Percentiles rank a stretch among this genome's conserved stretches.
Evolutionary conservation across 495 filamentous ascomycete species (phyloP).

Genomic region (Aspergillus taichungensis): DNA sequence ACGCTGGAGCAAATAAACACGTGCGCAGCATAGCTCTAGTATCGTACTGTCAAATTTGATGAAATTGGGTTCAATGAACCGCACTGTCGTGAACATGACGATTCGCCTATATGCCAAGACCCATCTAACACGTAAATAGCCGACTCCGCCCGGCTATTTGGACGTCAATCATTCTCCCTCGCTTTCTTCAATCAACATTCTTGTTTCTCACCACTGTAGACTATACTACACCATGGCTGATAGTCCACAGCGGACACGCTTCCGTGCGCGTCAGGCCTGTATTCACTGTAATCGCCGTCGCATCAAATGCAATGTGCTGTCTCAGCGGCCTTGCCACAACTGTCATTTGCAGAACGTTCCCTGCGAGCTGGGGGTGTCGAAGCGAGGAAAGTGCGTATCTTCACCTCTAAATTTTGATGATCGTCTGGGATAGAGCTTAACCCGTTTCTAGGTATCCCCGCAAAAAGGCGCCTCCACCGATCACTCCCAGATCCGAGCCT

Average conservation of each 20-base stretch:
- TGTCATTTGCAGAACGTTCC: slow-evolving; percentile 28
- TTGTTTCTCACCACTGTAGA: background rate
- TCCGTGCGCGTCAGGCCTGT: slow-evolving; percentile 38
- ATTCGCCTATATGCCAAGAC: background rate
- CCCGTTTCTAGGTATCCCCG: slow-evolving; percentile 13
- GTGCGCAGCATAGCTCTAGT: no score
- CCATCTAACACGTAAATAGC: slow-evolving; percentile 1
- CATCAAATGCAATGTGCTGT: slow-evolving; percentile 39
- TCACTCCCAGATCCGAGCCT: background rate
- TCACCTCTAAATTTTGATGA: background rate
- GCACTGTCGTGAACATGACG: no score
- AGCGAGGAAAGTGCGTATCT: slow-evolving; percentile 33
- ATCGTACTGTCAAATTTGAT: no score
- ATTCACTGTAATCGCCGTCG: slow-evolving; percentile 37
- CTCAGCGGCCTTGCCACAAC: slow-evolving; percentile 36
- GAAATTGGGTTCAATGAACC: no score
- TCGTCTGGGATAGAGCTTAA: background rate
- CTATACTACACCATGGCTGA: background rate
- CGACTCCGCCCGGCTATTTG: background rate
- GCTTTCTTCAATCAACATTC: background rate
- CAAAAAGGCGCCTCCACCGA: slow-evolving; percentile 4
- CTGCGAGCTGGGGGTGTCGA: slow-evolving; percentile 36
- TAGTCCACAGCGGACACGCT: slow-evolving; percentile 10
- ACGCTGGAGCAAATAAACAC: no score
- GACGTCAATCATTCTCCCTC: no score